These are phyloP conservation scores for Arthrobotrys sphaeroides DNA, from an alignment of 2,329 filamentous ascomycete genomes.

Conservation along the genomic window DNA sequence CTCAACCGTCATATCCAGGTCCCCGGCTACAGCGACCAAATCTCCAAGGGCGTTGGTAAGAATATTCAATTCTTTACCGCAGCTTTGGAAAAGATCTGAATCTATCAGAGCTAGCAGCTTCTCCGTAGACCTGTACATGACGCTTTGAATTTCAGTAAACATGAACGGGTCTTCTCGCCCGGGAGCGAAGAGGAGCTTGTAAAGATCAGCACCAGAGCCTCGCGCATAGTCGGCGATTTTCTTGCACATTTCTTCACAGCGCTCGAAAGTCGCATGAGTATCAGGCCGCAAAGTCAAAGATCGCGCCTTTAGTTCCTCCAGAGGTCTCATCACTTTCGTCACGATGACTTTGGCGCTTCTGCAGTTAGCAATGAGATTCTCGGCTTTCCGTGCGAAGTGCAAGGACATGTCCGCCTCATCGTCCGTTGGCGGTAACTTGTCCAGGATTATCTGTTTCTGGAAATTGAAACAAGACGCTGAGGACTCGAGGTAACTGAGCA, in stretches of 20 bases:
- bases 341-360: slow-evolving; percentile 85
- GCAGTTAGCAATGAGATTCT: slow-evolving; percentile 76
- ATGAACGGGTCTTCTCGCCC: slow-evolving; percentile 74
- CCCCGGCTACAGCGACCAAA: slow-evolving; percentile 74
- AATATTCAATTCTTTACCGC: slow-evolving; percentile 73
- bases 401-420: slow-evolving; percentile 72
- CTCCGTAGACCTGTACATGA: slow-evolving; percentile 69
- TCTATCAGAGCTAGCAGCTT: slow-evolving; percentile 68
- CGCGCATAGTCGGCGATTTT: slow-evolving; percentile 74
- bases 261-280: slow-evolving; percentile 74
- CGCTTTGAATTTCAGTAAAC: slow-evolving; percentile 72
- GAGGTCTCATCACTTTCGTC: slow-evolving; percentile 77
- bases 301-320: slow-evolving; percentile 79
- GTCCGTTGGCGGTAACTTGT: slow-evolving; percentile 67
- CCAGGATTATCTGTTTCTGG: slow-evolving; percentile 73
- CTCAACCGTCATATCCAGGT: slow-evolving; percentile 77
- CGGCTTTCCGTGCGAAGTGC: slow-evolving; percentile 75
- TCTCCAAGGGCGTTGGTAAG: slow-evolving; percentile 74
- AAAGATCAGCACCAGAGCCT: slow-evolving; percentile 73
- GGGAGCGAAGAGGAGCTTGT: slow-evolving; percentile 72
- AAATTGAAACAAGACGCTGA: slow-evolving; percentile 74
- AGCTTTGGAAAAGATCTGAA: slow-evolving; percentile 75
- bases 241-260: slow-evolving; percentile 72
- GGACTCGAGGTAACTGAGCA: slow-evolving; percentile 84
- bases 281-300: slow-evolving; percentile 77